Percentiles rank a stretch among this genome's conserved stretches.
These are phyloP conservation scores for Chrysopogon serrulatus DNA, from an alignment of 176 grass and related monocot genomes.

Conservation along the genomic window DNA sequence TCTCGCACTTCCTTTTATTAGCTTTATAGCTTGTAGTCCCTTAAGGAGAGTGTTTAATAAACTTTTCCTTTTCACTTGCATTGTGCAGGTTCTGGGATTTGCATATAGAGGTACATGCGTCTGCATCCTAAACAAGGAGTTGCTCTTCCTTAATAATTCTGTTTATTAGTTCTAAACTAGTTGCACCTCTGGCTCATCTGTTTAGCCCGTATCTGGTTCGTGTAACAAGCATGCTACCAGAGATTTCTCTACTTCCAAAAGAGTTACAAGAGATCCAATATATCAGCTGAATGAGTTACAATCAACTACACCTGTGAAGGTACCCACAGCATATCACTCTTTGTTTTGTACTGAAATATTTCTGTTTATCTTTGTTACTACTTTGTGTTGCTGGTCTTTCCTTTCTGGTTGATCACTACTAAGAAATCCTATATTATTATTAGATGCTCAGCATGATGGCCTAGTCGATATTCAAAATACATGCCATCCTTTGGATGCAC, in stretches of 20 bases:
- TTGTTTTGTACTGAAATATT: not conserved
- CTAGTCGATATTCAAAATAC: not conserved
- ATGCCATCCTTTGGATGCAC: not conserved
- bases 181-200: not conserved
- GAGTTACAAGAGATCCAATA: not conserved
- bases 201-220: not conserved
- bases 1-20: not conserved
- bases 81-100: conserved; percentile 7
- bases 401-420: not conserved
- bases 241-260: conserved; percentile 14
- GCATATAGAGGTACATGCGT: not conserved
- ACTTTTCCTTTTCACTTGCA: not conserved
- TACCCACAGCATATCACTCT: not conserved
- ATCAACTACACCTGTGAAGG: not conserved
- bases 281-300: conserved; percentile 15
- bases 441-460: not conserved
- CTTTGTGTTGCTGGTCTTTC: not conserved
- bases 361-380: not conserved
- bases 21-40: not conserved
- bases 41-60: not conserved
- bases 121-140: not conserved
- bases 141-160: not conserved
- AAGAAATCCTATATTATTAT: not conserved
- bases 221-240: conserved; percentile 18
- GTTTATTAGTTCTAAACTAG: conserved; percentile 13